Conservation (phyloP, 495 filamentous ascomycete species). For the Aspergillus sparsus region DNA sequence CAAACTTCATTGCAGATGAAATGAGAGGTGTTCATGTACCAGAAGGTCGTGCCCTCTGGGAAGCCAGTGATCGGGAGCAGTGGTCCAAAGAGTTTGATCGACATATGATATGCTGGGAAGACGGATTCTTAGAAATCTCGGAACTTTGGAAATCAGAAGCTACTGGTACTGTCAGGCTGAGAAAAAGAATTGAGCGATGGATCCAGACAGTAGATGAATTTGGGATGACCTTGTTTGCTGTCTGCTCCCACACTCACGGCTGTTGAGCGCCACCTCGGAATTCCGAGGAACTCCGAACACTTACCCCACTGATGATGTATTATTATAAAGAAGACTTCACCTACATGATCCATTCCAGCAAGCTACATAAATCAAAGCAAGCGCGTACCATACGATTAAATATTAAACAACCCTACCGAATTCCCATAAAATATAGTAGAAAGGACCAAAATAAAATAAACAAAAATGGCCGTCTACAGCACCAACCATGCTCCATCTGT, state of each 20-base stretch:
- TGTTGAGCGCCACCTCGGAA: conserved; percentile 27
- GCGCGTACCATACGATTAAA: no score
- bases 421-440: background rate
- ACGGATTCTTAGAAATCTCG: conserved; percentile 39
- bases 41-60: conserved; percentile 40
- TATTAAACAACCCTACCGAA: background rate
- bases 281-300: conserved; percentile 12
- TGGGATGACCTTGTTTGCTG: conserved; percentile 34
- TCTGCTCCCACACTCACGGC: conserved; percentile 34
- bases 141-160: conserved; percentile 42
- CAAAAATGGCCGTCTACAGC: conserved; percentile 43
- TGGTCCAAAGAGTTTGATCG: conserved; percentile 46
- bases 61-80: conserved; percentile 28
- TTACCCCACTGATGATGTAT: background rate
- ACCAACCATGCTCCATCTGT: conserved; percentile 53
- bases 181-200: conserved; percentile 32
- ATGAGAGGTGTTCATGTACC: conserved; percentile 35
- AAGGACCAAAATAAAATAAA: background rate
- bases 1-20: conserved; percentile 45
- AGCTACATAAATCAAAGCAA: no score
- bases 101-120: conserved; percentile 41
- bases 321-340: conserved; percentile 9
- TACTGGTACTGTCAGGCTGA: conserved; percentile 16
- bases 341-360: background rate
- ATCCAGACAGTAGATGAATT: conserved; percentile 32